Conservation (phyloP, 1,139 yeast genomes). For the Protomyces macrosporus region DNA sequence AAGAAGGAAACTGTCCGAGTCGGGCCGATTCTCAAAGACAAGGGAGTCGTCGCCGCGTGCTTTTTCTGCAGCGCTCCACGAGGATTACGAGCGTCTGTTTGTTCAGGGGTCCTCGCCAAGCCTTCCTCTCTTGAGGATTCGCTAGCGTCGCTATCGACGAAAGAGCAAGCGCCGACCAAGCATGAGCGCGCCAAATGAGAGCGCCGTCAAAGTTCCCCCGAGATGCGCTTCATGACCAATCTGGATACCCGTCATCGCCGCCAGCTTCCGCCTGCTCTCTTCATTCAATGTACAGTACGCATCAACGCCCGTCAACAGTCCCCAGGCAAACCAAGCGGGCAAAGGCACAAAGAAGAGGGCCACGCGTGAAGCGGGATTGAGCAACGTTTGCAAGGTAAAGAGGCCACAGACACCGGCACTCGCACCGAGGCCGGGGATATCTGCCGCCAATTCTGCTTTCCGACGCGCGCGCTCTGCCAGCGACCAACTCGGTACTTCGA, state of each 20-base stretch:
- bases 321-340: constrained; percentile 25
- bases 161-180: constrained; percentile 5
- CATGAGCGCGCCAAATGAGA: not conserved
- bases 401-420: constrained; percentile 21
- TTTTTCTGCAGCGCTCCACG: no score
- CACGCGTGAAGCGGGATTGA: constrained; percentile 11
- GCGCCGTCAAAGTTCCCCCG: constrained; percentile 15
- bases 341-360: constrained; percentile 19
- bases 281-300: constrained; percentile 10
- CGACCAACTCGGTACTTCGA: constrained; percentile 8
- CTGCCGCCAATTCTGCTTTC: not conserved
- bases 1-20: no score
- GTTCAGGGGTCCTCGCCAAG: no score
- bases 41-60: no score
- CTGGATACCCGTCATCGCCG: constrained; percentile 3
- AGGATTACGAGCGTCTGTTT: no score
- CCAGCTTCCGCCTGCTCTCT: constrained; percentile 7
- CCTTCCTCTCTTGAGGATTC: no score
- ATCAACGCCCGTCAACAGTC: constrained; percentile 19
- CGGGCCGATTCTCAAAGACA: no score
- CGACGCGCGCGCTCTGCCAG: not conserved
- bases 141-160: not conserved
- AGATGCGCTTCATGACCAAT: constrained; percentile 23
- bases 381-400: constrained; percentile 5
- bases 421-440: constrained; percentile 16